A percentile compares a stretch with the other conserved stretches of the same genome.
These are phyloP conservation scores for Dacryopinax primogenitus DNA, from an alignment of 768 basidiomycete species.

Conservation along the genomic window DNA sequence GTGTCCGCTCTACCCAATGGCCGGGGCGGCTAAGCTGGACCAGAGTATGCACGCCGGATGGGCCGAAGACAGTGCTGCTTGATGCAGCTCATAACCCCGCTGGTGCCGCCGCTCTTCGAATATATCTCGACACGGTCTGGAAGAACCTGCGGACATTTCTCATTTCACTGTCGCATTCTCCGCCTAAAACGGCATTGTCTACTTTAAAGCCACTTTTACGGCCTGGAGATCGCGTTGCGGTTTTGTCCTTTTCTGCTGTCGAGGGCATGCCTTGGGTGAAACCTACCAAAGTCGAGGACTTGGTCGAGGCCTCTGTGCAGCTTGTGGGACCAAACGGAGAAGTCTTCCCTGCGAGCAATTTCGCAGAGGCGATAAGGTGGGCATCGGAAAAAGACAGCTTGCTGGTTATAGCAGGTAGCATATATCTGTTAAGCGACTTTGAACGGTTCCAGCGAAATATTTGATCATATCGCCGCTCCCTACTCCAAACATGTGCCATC, in stretches of 20 bases:
- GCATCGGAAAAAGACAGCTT: background rate
- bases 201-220: conserved; percentile 58
- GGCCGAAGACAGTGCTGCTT: conserved; percentile 43
- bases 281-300: conserved; percentile 40
- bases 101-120: conserved; percentile 52
- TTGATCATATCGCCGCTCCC: background rate
- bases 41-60: conserved; percentile 29
- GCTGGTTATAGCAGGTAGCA: background rate
- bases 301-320: conserved; percentile 35
- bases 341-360: background rate
- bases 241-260: conserved; percentile 55
- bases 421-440: background rate
- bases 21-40: conserved; percentile 66
- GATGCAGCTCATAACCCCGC: conserved; percentile 93
- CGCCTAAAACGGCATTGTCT: conserved; percentile 63
- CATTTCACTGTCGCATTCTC: conserved; percentile 72
- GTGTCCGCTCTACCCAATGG: conserved; percentile 56
- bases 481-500: conserved; percentile 35
- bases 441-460: background rate
- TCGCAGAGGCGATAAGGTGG: background rate
- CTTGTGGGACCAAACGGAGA: conserved; percentile 27
- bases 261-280: conserved; percentile 94
- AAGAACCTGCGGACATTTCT: conserved; percentile 46
- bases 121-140: conserved; percentile 41
- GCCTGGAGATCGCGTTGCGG: conserved; percentile 36